Evolutionary conservation across 768 basidiomycete species (phyloP), one percentile per base, ranked within the genome.

Genomic region (Butyriboletus loyo): DNA sequence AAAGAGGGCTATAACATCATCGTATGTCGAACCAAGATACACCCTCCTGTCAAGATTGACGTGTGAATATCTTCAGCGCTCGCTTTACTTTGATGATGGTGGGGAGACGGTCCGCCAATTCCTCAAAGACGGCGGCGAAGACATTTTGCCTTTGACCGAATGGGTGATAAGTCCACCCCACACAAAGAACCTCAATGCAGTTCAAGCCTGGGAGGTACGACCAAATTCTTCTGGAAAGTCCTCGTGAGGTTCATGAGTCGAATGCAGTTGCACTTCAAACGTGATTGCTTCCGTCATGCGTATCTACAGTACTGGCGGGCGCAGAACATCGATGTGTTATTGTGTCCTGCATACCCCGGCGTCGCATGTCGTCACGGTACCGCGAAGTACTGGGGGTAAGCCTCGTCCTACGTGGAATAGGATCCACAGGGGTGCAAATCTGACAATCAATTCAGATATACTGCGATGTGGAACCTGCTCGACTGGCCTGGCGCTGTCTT

Each of bases 401-500:
- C 28, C 1, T 31, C 3, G 13, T 21, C 7, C 5, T 24, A 7
- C 30, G 2, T 10, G 17, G 8, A 17, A 8, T 8, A 3, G 21
- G 14, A 17, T 49, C 59, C 27, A 19, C 5, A 25, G 17, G 27
- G 7, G 34, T 25, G 5, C 31, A 41, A 3, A 3, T 47, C 24
- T 42, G 35, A 50, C 7, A 0, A 19, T 7, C 17, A n/a, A 17
- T 22, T 14, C 28, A 72, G 73, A 9, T 77, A 76, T 49, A 77
- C 76, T 0, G 70, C 65, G 11, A 56, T 73, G 19, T 75, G 72
- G 67, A 80, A 80, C 52, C 57, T 78, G 11, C 59, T 72, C 11
- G 77, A 80, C 59, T 78, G 73, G 46, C 72, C 77, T 0, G 69
- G 70, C 1, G 71, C 68, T 4, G 72, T 77, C 7, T 74, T 79